These are phyloP conservation scores for Vaccinium myrtillus DNA, from an alignment of 148 eudicot species.

Conservation along the genomic window DNA sequence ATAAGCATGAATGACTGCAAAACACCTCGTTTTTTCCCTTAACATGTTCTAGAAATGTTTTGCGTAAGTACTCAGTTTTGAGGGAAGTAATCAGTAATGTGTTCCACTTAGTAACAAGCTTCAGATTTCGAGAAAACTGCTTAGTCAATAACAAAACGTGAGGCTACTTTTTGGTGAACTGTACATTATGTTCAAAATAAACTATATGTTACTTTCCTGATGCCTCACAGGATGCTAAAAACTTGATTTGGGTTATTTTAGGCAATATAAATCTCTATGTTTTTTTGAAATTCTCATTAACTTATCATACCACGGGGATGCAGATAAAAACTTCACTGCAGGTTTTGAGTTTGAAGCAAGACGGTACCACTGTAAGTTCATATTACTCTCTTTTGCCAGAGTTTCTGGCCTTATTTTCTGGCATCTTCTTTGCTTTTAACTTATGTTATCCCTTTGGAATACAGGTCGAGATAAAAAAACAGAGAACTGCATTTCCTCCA, in stretches of 20 bases:
- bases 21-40: background rate
- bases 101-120: background rate
- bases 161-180: constrained; percentile 3
- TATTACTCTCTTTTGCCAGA: background rate
- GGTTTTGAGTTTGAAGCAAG: constrained; percentile 68
- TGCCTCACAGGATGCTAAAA: constrained; percentile 10
- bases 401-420: background rate
- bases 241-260: background rate
- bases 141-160: background rate
- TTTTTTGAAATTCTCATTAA: background rate
- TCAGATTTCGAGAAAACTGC: background rate
- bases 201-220: background rate
- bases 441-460: constrained; percentile 14
- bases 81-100: background rate
- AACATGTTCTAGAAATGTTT: background rate
- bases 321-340: constrained; percentile 89
- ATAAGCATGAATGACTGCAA: background rate
- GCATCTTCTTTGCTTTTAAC: constrained; percentile 9
- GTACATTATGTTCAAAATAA: background rate
- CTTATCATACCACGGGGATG: constrained; percentile 18
- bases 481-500: constrained; percentile 90
- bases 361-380: constrained; percentile 62
- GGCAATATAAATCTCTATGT: background rate
- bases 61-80: background rate
- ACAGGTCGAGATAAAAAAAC: constrained; percentile 70